These are phyloP conservation scores for Penicillium sp. DNA, from an alignment of 2,329 filamentous ascomycete genomes.

Conservation along the genomic window DNA sequence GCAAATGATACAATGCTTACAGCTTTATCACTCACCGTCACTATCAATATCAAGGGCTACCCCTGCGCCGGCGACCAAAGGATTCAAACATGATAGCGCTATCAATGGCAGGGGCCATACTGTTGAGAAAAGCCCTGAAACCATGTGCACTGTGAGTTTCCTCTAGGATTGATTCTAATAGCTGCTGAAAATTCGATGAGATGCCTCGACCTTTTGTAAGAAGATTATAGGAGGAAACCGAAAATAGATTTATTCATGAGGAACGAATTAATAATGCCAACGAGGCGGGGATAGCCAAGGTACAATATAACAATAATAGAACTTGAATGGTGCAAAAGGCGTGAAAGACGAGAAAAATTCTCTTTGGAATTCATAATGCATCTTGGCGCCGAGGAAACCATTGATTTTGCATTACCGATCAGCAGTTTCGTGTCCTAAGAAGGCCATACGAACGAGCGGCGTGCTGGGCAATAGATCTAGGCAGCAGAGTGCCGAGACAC, in stretches of 20 bases:
- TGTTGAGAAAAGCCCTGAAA: not conserved
- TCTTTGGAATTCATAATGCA: not conserved
- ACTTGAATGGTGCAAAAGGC: not conserved
- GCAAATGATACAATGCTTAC: not conserved
- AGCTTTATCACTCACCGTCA: not conserved
- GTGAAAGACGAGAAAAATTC: not conserved
- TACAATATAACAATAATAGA: not conserved
- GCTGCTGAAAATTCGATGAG: too few species aligned
- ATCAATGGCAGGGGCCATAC: not conserved
- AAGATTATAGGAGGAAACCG: not conserved
- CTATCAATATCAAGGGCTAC: slow-evolving; percentile 9
- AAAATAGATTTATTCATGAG: not conserved
- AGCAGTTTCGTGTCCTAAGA: not conserved
- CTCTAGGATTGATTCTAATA: not conserved
- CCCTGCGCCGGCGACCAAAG: not conserved
- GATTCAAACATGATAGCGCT: not conserved
- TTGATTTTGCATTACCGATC: not conserved
- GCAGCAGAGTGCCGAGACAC: not conserved
- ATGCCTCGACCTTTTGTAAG: not conserved
- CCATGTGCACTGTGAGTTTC: not conserved
- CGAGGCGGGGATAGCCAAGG: not conserved
- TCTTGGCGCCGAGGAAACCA: slow-evolving; percentile 9
- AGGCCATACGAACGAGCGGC: not conserved
- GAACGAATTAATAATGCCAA: not conserved
- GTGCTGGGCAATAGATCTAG: not conserved